A percentile compares a stretch with the other conserved stretches of the same genome.
Evolutionary conservation across 31 red algal species (phyloP).

Genomic region (Porphyra umbilicalis): DNA sequence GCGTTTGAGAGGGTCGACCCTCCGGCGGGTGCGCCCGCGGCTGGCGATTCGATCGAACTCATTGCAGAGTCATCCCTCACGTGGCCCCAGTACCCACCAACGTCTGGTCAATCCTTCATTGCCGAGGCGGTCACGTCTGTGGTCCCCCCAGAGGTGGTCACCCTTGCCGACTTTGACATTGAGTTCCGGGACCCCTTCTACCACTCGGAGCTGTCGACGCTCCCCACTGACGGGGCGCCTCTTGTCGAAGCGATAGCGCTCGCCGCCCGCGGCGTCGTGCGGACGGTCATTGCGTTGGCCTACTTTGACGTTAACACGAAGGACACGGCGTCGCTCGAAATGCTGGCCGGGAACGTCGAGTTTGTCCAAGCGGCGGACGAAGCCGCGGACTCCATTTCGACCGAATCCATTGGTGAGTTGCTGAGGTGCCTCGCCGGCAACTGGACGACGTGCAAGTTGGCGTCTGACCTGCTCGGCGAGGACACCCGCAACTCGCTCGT

Average conservation of each 20-base stretch:
- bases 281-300: neutral
- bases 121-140: neutral
- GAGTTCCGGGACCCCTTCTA: conserved; percentile 40
- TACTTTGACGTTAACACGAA: neutral
- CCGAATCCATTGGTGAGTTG: conserved; percentile 22
- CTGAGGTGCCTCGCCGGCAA: conserved; percentile 46
- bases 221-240: neutral
- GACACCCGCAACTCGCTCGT: neutral
- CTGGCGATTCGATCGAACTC: neutral
- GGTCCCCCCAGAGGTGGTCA: conserved; percentile 1
- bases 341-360: neutral
- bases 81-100: neutral
- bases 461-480: conserved; percentile 22
- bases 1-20: neutral
- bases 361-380: neutral
- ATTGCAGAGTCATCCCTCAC: neutral
- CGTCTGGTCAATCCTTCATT: neutral
- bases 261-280: neutral
- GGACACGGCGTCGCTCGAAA: neutral
- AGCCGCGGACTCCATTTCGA: neutral
- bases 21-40: neutral
- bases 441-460: conserved; percentile 34
- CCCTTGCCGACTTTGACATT: conserved; percentile 27
- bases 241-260: neutral
- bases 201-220: conserved; percentile 27